Percentiles rank a stretch among this genome's conserved stretches.
Evolutionary conservation across 768 basidiomycete genomes (phyloP).

Genomic region (Trametes elegans): DNA sequence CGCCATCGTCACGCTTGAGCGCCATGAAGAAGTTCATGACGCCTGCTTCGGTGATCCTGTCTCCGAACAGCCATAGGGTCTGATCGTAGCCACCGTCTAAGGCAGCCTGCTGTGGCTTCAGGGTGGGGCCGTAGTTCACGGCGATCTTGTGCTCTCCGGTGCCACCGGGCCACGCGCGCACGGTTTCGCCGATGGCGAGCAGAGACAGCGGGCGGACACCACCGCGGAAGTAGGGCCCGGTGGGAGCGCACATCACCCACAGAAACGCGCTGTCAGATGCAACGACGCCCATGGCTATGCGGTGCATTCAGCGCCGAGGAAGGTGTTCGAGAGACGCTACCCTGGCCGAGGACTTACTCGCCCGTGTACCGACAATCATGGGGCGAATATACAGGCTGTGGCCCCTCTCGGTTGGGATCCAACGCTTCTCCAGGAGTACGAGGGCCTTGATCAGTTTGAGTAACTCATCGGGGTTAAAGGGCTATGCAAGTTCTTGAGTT

Average conservation of each 20-base stretch:
- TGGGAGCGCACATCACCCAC: conserved; percentile 77
- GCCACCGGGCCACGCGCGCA: conserved; percentile 55
- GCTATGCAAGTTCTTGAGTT: conserved; percentile 19
- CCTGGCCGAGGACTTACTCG: conserved; percentile 28
- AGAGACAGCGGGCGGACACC: conserved; percentile 50
- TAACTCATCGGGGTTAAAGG: conserved; percentile 45
- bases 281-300: conserved; percentile 52
- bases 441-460: conserved; percentile 61
- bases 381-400: conserved; percentile 87
- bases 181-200: conserved; percentile 44
- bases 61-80: conserved; percentile 52
- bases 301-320: neutral
- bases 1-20: conserved; percentile 43
- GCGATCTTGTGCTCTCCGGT: conserved; percentile 55
- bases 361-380: conserved; percentile 54
- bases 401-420: conserved; percentile 75
- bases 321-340: neutral
- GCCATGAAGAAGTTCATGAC: conserved; percentile 57
- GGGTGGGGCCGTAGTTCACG: conserved; percentile 36
- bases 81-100: conserved; percentile 49
- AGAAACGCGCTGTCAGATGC: conserved; percentile 79
- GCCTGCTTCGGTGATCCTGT: conserved; percentile 40
- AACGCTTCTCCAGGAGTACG: conserved; percentile 64
- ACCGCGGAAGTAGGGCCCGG: conserved; percentile 49
- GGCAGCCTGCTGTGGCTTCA: conserved; percentile 45